Base-by-base conservation (phyloP, 164 flowering plant genomes). In the Stephania japonica region DNA sequence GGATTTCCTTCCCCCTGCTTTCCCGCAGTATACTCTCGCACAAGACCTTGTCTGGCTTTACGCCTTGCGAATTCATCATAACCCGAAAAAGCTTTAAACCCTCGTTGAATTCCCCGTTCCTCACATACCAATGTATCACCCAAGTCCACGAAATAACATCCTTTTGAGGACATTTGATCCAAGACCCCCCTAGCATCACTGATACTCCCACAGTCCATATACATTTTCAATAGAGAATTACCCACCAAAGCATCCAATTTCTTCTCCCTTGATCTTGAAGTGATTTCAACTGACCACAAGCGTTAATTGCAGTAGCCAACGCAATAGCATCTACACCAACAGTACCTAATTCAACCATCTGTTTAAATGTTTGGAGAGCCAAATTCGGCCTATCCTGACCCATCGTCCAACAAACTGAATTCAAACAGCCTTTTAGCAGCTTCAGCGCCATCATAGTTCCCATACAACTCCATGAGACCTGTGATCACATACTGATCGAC, bases 1-100 rank as follows among this genome's bases (percentile, higher is more conserved):
- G 92, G 69, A 89, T 81, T 69, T 88, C 92, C 79, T 82, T 88
- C 13, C 92, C 92, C 92, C 26, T 86, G 78, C 80, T 88, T 89
- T 68, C 73, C 83, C 19, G 90, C 87, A 8, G 90, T 41, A n/a
- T 23, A 85, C 69, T 75, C 92, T 84, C 12, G 84, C 93, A 78
- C 97, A 91, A 62, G 25, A 79, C 81, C 0, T 84, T 63, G 75
- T 91, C 90, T 1, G 88, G 86, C 79, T 78, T 86, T 14, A 81
- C 56, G n/a, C 88, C 87, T 50, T 78, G 79, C 11, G 25, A 61
- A 59, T 65, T 80, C 97, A 91, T 80, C 97, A 91, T 91, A 63
- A 71, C 49, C 61, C 85, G 74, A 70, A 89, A 85, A 65, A 90
- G 77, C 73, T 88, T 88, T 10, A 91, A 75, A 32, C 83, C 86